phyloP scores from a whole-genome alignment of 306 rosid genomes.

The Glycine latifolia region DNA sequence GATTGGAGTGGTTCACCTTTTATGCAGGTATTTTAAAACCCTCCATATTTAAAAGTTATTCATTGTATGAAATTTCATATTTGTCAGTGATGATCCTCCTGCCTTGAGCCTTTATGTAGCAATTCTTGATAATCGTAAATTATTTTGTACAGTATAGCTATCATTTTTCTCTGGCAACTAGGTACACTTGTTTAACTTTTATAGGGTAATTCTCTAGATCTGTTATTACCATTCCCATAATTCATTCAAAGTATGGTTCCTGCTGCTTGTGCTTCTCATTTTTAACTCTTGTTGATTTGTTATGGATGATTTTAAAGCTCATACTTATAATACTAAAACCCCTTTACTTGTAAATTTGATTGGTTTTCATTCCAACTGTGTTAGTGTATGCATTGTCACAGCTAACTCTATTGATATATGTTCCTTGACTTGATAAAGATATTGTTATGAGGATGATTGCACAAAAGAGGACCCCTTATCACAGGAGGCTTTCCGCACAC shows the following conservation, averaged over 20 bases:
- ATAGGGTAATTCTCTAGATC: constrained; percentile 15
- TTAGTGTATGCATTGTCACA: constrained; percentile 16
- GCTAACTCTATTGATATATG: constrained; percentile 33
- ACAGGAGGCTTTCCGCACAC: constrained; percentile 82
- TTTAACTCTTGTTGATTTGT: background rate
- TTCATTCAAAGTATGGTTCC: constrained; percentile 7
- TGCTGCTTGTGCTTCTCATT: constrained; percentile 27
- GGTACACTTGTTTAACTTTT: background rate
- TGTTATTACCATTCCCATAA: constrained; percentile 13
- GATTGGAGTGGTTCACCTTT: background rate
- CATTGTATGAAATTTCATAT: constrained; percentile 2
- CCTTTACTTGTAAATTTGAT: constrained; percentile 27
- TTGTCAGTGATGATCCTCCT: background rate
- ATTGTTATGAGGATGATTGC: constrained; percentile 95
- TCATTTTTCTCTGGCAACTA: constrained; percentile 21
- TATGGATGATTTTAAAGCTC: no score
- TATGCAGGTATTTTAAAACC: no score
- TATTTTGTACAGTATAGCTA: constrained; percentile 38
- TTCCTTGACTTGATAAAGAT: constrained; percentile 81
- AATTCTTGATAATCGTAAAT: constrained; percentile 17
- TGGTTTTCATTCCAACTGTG: constrained; percentile 36
- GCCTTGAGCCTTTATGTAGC: constrained; percentile 1
- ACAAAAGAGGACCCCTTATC: constrained; percentile 97
- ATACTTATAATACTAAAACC: background rate
- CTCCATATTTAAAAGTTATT: background rate